Evolutionary conservation across 1,284 basidiomycete genomes (phyloP), one percentile per base, ranked within the genome.

Genomic region (Porogramme epimiltina): DNA sequence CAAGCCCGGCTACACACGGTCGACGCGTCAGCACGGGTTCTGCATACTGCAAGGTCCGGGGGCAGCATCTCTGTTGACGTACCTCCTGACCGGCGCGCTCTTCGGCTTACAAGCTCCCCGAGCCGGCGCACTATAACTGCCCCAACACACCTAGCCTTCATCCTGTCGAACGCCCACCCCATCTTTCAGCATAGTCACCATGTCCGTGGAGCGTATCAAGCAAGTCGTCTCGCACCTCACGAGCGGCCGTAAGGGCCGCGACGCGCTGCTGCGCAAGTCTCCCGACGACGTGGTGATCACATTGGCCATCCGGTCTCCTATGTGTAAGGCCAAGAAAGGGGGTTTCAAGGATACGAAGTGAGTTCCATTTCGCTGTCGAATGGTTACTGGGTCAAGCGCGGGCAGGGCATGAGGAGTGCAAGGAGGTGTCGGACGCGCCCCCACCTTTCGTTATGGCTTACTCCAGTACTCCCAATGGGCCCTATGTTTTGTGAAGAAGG

Each of bases 211-310:
- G 59, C 81, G 85, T 54, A 75, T 89, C 49, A 82, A 78, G 63
- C 84, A 88, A 65, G 71, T 89, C 37, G 79, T 81, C 39, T 80
- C 82, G 45, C 87, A 88, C 60, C 69, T 88, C 48, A 65, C 73
- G 19, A 66, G 71, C 6, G 62, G 60, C 2, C 63, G 69, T 5
- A 69, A 62, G 42, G 80, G 79, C 20, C 65, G 79, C 4, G 69
- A 73, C 26, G 73, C 75, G 16, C 71, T 89, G 42, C 73, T 82
- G 55, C 70, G 68, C 34, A 85, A 88, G 67, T 76, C 69, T 45
- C 80, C 81, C 3, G 80, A 89, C 57, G 89, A 91, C 76, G 85
- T 92, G 9, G 90, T 92, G 63, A 83, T 92, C 57, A 91, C 87
- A 2, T 79, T 88, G 74, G 87, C 89, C 50, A 82, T 87, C 59